Percentiles rank a stretch among this genome's conserved stretches.
Conservation (phyloP, 495 filamentous ascomycete species). For the Talaromyces thailandensis region DNA sequence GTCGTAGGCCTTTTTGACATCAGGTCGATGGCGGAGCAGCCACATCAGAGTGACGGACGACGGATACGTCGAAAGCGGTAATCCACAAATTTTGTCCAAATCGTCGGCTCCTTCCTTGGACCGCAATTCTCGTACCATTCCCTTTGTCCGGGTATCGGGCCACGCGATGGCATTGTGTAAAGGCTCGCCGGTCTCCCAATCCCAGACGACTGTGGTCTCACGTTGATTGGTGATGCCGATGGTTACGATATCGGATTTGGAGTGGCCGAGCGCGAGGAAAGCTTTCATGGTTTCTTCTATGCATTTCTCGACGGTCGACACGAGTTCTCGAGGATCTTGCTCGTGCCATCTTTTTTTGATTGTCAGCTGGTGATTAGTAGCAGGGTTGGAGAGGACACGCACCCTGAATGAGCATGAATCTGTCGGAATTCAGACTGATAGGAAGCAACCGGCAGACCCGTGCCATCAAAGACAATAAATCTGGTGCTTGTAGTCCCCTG, state of each 20-base stretch:
- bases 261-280: slow-evolving; percentile 61
- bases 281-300: slow-evolving; percentile 66
- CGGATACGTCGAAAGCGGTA: slow-evolving; percentile 90
- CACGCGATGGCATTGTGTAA: slow-evolving; percentile 89
- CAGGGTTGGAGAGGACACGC: slow-evolving; percentile 20
- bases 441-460: slow-evolving; percentile 69
- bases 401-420: slow-evolving; percentile 85
- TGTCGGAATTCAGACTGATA: slow-evolving; percentile 91
- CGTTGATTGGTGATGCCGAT: slow-evolving; percentile 94
- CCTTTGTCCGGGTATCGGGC: slow-evolving; percentile 82
- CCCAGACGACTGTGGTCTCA: slow-evolving; percentile 95
- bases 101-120: slow-evolving; percentile 49
- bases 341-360: slow-evolving; percentile 69
- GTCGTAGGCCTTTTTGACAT: slow-evolving; percentile 69
- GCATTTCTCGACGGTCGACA: slow-evolving; percentile 72
- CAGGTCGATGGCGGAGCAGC: slow-evolving; percentile 66
- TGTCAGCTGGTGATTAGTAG: background rate
- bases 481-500: slow-evolving; percentile 90
- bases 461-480: slow-evolving; percentile 80
- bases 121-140: slow-evolving; percentile 70
- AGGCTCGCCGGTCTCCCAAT: slow-evolving; percentile 73
- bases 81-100: slow-evolving; percentile 67
- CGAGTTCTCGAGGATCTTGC: slow-evolving; percentile 74
- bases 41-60: slow-evolving; percentile 85
- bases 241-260: slow-evolving; percentile 59